Conservation (phyloP, 257 asterid species). For the Solanum virginianum region DNA sequence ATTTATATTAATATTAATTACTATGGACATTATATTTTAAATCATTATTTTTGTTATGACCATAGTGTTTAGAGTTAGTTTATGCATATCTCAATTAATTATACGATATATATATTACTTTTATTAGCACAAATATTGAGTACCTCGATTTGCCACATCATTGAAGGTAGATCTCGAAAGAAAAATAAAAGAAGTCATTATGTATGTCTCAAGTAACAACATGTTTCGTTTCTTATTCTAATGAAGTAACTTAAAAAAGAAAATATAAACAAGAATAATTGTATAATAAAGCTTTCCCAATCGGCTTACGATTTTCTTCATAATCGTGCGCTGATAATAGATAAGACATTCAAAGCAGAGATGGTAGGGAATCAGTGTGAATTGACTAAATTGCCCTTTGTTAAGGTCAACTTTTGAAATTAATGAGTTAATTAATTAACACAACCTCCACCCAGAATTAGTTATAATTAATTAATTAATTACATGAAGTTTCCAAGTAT, state of each 20-base stretch:
- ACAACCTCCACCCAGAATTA: background rate
- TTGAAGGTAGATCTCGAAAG: background rate
- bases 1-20: too few relatives aligned
- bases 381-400: background rate
- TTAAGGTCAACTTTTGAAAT: background rate
- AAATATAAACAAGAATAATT: too few relatives aligned
- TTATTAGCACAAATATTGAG: rapidly evolving
- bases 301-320: too few relatives aligned
- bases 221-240: background rate
- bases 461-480: background rate
- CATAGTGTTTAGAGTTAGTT: background rate
- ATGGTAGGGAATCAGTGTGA: background rate
- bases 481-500: background rate
- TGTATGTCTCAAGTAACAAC: background rate
- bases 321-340: too few relatives aligned
- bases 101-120: background rate
- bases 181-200: background rate
- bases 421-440: background rate
- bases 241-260: background rate
- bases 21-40: too few relatives aligned
- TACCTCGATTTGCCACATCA: background rate
- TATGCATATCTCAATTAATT: background rate
- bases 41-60: background rate
- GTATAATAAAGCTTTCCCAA: background rate
- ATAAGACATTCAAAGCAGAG: background rate